These are phyloP conservation scores for Elsinoe ampelina DNA, from an alignment of 2,329 filamentous ascomycete species.

Conservation along the genomic window DNA sequence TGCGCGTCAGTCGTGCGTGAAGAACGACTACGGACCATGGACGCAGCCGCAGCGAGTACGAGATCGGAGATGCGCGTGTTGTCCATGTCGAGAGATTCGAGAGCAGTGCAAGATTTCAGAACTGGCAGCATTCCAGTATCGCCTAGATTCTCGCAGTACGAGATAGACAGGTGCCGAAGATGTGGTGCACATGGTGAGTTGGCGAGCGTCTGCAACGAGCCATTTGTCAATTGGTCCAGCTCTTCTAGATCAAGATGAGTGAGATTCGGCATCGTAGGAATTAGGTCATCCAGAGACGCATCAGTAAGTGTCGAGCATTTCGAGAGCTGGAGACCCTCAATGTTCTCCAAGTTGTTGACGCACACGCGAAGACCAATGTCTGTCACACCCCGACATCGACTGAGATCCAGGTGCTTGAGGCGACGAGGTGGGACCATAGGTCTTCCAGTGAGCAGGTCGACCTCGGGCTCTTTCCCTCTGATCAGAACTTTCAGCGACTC, in stretches of 20 bases:
- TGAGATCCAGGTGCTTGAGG: slow-evolving; percentile 76
- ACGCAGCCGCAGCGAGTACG: slow-evolving; percentile 72
- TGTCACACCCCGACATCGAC: slow-evolving; percentile 66
- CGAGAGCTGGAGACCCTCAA: slow-evolving; percentile 76
- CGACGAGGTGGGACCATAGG: slow-evolving; percentile 68
- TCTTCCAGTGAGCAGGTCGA: slow-evolving; percentile 69
- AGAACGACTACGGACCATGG: slow-evolving; percentile 57
- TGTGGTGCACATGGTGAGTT: slow-evolving; percentile 62
- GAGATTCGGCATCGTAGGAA: slow-evolving; percentile 66
- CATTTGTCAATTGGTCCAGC: slow-evolving; percentile 66
- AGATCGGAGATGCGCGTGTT: slow-evolving; percentile 88
- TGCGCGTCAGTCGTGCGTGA: slow-evolving; percentile 33
- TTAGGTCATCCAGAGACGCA: slow-evolving; percentile 57
- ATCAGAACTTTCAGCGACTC: slow-evolving; percentile 63
- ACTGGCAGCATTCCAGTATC: slow-evolving; percentile 78
- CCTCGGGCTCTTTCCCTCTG: slow-evolving; percentile 63
- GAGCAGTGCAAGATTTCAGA: slow-evolving; percentile 60
- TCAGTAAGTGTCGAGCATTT: slow-evolving; percentile 70
- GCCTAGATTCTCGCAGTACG: slow-evolving; percentile 78
- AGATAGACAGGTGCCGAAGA: slow-evolving; percentile 75
- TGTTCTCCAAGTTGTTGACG: slow-evolving; percentile 62
- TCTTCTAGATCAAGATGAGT: slow-evolving; percentile 89
- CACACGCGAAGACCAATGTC: slow-evolving; percentile 62
- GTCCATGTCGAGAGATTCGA: slow-evolving; percentile 74
- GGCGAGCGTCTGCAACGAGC: slow-evolving; percentile 62